Evolutionary conservation across 176 grass and related monocot species (phyloP), one percentile per base, ranked within the genome.

Genomic region (Paspalum notatum): DNA sequence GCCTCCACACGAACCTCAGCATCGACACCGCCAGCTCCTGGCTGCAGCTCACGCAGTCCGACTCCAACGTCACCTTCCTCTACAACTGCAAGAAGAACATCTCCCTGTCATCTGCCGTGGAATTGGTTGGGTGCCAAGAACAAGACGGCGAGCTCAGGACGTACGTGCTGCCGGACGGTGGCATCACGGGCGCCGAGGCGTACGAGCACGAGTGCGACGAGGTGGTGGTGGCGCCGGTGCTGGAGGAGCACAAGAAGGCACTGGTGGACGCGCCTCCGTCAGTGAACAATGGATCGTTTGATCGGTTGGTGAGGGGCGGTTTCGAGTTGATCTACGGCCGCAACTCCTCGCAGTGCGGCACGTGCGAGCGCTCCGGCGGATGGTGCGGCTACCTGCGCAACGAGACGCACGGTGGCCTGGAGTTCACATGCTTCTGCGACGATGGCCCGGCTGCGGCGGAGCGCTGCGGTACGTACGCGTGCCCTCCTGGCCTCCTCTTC

Each of bases 361-460:
- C 12, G 0, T 85, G 87, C 87, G 87, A 89, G 82, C 0, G 20
- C 3, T 81, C 82, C 71, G 7, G 62, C 45, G 87, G 87, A 0
- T 89, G 82, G 87, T 89, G 87, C 87, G 87, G 87, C 24, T 89
- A 76, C 87, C 71, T 2, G 63, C 87, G 0, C 70, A 27, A 85
- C 62, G 6, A 68, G 16, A 51, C 68, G 51, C 0, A 2, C 47
- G 15, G 53, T 40, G 2, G 0, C 5, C 3, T 62, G 37, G 40
- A 3, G 0, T 75, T 89, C 87, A 62, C 82, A 62, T 89, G 87
- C 17, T 89, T 84, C 87, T 89, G 82, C 82, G 18, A 70, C 0
- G 9, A 3, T 24, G 82, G 82, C 22, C 70, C 82, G 37, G 48
- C n/a, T n/a, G n/a, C 54, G 24, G 2, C 14, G 22, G 59, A 16